A percentile compares a stretch with the other conserved stretches of the same genome.
phyloP scores from a whole-genome alignment of 306 rosid species.

The Malus sieversii region DNA sequence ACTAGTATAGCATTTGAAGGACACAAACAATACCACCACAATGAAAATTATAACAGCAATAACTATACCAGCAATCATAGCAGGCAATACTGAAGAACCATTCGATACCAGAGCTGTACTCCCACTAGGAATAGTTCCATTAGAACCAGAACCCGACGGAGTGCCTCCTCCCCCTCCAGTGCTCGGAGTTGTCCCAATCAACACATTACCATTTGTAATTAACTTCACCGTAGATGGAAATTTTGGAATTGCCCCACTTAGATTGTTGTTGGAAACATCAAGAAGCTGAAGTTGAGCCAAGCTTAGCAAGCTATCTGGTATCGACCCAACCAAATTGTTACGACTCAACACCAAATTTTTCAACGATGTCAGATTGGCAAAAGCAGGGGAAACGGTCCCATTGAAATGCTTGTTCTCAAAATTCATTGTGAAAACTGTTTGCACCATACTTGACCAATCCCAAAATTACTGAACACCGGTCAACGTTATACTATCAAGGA shows the following conservation, averaged over 20 bases:
- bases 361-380: conserved; percentile 48
- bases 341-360: conserved; percentile 31
- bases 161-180: conserved; percentile 21
- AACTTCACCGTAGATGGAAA: conserved; percentile 43
- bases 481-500: too few relatives aligned
- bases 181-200: conserved; percentile 42
- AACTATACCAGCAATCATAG: conserved; percentile 60
- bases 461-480: too few relatives aligned
- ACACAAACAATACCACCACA: conserved; percentile 52
- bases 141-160: conserved; percentile 25
- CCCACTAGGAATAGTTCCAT: conserved; percentile 22
- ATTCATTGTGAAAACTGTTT: conserved; percentile 15
- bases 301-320: conserved; percentile 35
- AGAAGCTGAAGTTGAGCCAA: conserved; percentile 44
- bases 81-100: conserved; percentile 30
- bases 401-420: conserved; percentile 27
- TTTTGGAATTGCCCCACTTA: conserved; percentile 48
- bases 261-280: conserved; percentile 57
- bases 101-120: conserved; percentile 5
- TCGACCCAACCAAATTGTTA: conserved; percentile 48
- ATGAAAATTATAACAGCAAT: conserved; percentile 42
- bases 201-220: conserved; percentile 32
- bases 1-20: conserved; percentile 44
- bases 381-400: conserved; percentile 65
- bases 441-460: too few relatives aligned